Percentiles rank a stretch among this genome's conserved stretches.
Evolutionary conservation across 495 filamentous ascomycete genomes (phyloP).

Genomic region (Daldinia decipiens): DNA sequence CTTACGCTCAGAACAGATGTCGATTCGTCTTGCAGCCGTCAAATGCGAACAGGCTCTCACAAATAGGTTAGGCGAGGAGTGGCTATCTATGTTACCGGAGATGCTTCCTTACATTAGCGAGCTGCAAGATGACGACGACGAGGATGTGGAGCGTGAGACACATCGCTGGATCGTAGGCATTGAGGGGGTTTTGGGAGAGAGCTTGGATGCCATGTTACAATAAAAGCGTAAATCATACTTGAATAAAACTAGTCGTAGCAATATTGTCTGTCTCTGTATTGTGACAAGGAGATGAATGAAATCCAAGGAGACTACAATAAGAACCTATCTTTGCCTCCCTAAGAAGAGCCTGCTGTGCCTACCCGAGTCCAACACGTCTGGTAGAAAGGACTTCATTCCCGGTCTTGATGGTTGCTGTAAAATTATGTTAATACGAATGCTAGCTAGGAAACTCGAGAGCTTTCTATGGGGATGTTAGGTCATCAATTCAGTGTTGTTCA

Average conservation of each 20-base stretch:
- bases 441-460: neutral
- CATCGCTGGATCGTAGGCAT: slow-evolving; percentile 86
- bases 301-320: neutral
- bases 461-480: neutral
- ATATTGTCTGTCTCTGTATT: neutral
- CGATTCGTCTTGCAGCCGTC: slow-evolving; percentile 78
- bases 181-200: slow-evolving; percentile 86
- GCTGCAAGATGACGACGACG: slow-evolving; percentile 94
- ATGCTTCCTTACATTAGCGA: slow-evolving; percentile 96
- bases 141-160: slow-evolving; percentile 87
- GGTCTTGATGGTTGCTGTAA: neutral
- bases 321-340: neutral
- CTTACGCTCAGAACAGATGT: slow-evolving; percentile 73
- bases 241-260: slow-evolving; percentile 10
- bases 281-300: neutral
- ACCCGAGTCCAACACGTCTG: neutral
- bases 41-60: slow-evolving; percentile 82
- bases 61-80: slow-evolving; percentile 84
- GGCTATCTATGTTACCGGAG: slow-evolving; percentile 88
- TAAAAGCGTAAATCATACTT: slow-evolving; percentile 49
- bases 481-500: neutral
- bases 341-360: neutral
- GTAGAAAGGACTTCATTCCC: neutral
- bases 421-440: neutral
- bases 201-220: slow-evolving; percentile 87